Base-by-base conservation (phyloP, 192 early-diverging fungal species). In the Obelidium mucronatum region DNA sequence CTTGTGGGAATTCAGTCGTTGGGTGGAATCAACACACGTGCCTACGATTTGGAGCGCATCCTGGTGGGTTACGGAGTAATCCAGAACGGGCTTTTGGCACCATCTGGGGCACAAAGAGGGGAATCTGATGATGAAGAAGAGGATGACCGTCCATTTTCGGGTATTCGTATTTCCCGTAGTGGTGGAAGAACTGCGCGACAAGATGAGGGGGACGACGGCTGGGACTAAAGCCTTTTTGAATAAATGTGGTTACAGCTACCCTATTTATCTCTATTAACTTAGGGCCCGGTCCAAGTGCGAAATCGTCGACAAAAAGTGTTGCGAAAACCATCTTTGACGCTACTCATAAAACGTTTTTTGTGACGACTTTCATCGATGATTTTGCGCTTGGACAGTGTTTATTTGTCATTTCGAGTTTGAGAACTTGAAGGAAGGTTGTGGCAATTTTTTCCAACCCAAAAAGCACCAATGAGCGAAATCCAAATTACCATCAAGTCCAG, bases 11-110 rank as follows among this genome's bases (percentile, higher is more conserved):
- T 95, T 44, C 79, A 89, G 60, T 79, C 83, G 48, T 89, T 96
- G 74, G 95, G 95, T 44, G 96, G 96, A 35, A 87, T 92, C 84
- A 87, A 90, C 34, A 91, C 92, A 72, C 95, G 88, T 37, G 85
- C 87, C 39, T 85, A 90, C 76, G 67, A 78, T 39, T 44, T 88
- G 31, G 82, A 86, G 67, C 72, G 76, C 68, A 59, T 86, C 42
- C 52, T 85, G 44, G 75, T 77, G 26, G 70, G 59, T 1, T 67
- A 81, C 6, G 81, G 83, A 3, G 83, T 79, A 1, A 40, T 87
- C 11, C 68, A 73, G 35, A 63, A 67, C 36, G 73, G 22, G 17
- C 55, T 42, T 40, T 39, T 72, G 67, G 33, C 6, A 11, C 33
- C 61, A 61, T 60, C 40, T 33, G 74, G 42, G 34, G 30, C 6